phyloP scores from a whole-genome alignment of 1,284 basidiomycete species.

The Trametes polyzona region DNA sequence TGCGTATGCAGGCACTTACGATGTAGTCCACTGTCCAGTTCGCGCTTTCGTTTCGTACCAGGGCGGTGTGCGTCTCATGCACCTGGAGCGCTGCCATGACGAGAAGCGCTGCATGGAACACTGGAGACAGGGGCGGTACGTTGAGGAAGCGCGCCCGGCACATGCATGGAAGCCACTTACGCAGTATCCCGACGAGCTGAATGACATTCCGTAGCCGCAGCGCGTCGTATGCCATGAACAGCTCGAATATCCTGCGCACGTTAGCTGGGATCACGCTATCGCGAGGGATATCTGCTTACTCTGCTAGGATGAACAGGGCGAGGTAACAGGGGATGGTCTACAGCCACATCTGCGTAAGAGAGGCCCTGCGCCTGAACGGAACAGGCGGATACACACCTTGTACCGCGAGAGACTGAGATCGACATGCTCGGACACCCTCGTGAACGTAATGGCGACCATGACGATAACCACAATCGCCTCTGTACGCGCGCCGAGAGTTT shows the following conservation, averaged over 20 bases:
- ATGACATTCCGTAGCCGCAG: slow-evolving; percentile 75
- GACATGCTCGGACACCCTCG: slow-evolving; percentile 59
- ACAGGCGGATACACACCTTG: slow-evolving; percentile 47
- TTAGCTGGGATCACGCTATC: slow-evolving; percentile 2
- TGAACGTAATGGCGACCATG: slow-evolving; percentile 47
- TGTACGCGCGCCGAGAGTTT: slow-evolving; percentile 24
- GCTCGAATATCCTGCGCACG: slow-evolving; percentile 63
- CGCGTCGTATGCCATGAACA: slow-evolving; percentile 76
- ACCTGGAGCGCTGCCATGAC: slow-evolving; percentile 77
- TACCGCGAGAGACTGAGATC: slow-evolving; percentile 47
- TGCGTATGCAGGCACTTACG: slow-evolving; percentile 19
- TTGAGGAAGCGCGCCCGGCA: background rate
- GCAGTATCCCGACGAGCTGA: slow-evolving; percentile 72
- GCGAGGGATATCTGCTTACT: slow-evolving; percentile 47
- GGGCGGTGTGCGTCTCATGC: slow-evolving; percentile 65
- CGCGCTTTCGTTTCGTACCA: slow-evolving; percentile 42
- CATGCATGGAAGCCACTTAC: slow-evolving; percentile 42
- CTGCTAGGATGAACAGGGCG: slow-evolving; percentile 78
- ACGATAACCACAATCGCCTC: slow-evolving; percentile 54
- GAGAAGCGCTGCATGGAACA: slow-evolving; percentile 74
- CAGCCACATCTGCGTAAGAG: slow-evolving; percentile 7
- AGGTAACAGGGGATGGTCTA: slow-evolving; percentile 86
- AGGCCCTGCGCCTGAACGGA: background rate
- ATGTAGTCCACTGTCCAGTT: slow-evolving; percentile 21
- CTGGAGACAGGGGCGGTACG: slow-evolving; percentile 39